Percentiles rank a stretch among this genome's conserved stretches.
Conservation (phyloP, 441 rosid species). For the Mallotus japonicus region DNA sequence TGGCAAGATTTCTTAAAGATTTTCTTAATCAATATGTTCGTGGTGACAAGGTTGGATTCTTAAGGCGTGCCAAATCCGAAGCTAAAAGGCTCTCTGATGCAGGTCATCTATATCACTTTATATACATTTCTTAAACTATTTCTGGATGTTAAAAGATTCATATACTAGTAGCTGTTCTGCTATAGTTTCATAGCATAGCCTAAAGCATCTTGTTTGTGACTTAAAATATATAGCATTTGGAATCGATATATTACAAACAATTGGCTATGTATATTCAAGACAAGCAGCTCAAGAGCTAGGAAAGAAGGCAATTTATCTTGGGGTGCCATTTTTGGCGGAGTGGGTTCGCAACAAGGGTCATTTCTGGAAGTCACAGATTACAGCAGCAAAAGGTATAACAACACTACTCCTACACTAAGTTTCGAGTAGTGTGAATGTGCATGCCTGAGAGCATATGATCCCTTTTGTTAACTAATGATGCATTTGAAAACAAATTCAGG, state of each 20-base stretch:
- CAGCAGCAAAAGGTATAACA: constrained; percentile 74
- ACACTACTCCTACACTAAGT: neutral
- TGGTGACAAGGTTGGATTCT: constrained; percentile 73
- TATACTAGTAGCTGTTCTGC: neutral
- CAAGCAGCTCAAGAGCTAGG: constrained; percentile 94
- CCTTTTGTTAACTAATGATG: too few relatives aligned
- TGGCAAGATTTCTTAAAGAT: constrained; percentile 61
- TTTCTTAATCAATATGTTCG: constrained; percentile 64
- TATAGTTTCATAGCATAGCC: neutral
- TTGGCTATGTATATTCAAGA: constrained; percentile 82
- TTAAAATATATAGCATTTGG: constrained; percentile 59
- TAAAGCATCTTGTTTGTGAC: neutral
- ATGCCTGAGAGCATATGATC: too few relatives aligned
- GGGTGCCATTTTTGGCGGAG: constrained; percentile 84
- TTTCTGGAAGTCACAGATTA: constrained; percentile 88
- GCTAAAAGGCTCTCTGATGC: constrained; percentile 68
- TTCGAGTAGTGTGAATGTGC: neutral
- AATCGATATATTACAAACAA: constrained; percentile 64
- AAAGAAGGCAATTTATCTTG: constrained; percentile 84
- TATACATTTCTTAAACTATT: neutral
- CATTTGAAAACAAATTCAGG: constrained; percentile 36
- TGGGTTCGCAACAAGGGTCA: constrained; percentile 95
- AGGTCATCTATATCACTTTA: constrained; percentile 32
- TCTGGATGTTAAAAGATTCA: neutral
- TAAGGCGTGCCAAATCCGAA: constrained; percentile 69